These are phyloP conservation scores for Aspergillus calidoustus DNA, from an alignment of 2,329 filamentous ascomycete genomes.

Conservation along the genomic window DNA sequence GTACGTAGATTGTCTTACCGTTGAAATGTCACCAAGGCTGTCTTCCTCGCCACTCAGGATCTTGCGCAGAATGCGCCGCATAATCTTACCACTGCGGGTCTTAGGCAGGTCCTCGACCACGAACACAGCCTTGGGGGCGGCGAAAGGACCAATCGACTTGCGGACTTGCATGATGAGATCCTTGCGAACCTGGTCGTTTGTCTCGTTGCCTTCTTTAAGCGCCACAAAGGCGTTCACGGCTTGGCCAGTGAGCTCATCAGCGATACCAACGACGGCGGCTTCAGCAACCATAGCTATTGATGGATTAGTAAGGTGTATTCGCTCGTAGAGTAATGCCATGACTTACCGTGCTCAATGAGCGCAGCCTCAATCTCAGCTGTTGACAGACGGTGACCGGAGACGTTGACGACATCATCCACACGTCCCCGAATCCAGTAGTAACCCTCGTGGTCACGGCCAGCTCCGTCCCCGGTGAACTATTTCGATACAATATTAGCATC, in stretches of 20 bases:
- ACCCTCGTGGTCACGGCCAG: constrained; percentile 93
- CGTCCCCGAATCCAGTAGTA: constrained; percentile 99
- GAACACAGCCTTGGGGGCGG: constrained; percentile 90
- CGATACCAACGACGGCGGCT: constrained; percentile 90
- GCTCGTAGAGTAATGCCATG: background rate
- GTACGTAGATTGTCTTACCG: constrained; percentile 62
- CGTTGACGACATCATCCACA: constrained; percentile 98
- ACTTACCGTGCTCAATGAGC: constrained; percentile 80
- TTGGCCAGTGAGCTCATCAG: constrained; percentile 93
- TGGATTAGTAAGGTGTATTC: constrained; percentile 23
- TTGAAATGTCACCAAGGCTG: constrained; percentile 89
- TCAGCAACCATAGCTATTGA: constrained; percentile 69
- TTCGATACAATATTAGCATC: constrained; percentile 14
- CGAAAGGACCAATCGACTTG: constrained; percentile 96
- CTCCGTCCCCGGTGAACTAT: constrained; percentile 72
- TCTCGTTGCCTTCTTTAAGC: constrained; percentile 82
- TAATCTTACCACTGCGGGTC: constrained; percentile 98
- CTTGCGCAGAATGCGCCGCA: constrained; percentile 96
- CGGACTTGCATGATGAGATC: constrained; percentile 93
- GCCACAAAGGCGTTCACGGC: constrained; percentile 96
- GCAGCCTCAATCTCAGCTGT: constrained; percentile 98
- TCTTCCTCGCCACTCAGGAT: constrained; percentile 97
- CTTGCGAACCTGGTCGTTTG: constrained; percentile 81
- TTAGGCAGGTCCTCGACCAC: constrained; percentile 94
- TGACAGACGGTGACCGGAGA: constrained; percentile 92